phyloP scores from a whole-genome alignment of 306 rosid genomes.

The Prunus mira region DNA sequence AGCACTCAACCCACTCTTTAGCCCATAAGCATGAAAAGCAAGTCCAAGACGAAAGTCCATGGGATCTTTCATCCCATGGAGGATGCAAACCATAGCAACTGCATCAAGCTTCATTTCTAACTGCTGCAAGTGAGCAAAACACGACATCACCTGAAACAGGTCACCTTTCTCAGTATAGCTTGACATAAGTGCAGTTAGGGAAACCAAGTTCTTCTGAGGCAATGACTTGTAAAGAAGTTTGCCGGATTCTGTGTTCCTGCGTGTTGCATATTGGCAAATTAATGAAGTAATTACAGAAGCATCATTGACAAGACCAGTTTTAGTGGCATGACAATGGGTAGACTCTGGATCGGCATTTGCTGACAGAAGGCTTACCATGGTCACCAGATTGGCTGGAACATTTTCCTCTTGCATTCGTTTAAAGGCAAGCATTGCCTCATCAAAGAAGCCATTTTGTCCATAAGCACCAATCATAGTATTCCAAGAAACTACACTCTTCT shows the following conservation, averaged over 20 bases:
- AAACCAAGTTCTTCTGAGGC: slow-evolving; percentile 52
- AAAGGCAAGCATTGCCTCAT: slow-evolving; percentile 48
- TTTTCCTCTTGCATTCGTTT: slow-evolving; percentile 51
- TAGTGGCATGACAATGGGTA: slow-evolving; percentile 50
- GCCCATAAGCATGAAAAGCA: slow-evolving; percentile 61
- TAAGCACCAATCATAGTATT: slow-evolving; percentile 79
- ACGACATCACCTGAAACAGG: slow-evolving; percentile 38
- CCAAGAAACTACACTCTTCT: slow-evolving; percentile 68
- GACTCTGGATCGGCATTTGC: slow-evolving; percentile 49
- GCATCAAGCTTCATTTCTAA: slow-evolving; percentile 59
- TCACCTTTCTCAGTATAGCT: slow-evolving; percentile 57
- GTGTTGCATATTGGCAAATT: slow-evolving; percentile 58
- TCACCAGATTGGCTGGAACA: slow-evolving; percentile 53
- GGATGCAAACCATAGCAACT: slow-evolving; percentile 62
- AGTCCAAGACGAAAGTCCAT: slow-evolving; percentile 49
- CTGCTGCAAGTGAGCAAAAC: slow-evolving; percentile 43
- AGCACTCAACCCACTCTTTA: slow-evolving; percentile 46
- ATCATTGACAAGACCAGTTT: slow-evolving; percentile 46
- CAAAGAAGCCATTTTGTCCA: slow-evolving; percentile 52
- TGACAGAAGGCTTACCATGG: slow-evolving; percentile 61
- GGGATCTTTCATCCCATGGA: slow-evolving; percentile 59
- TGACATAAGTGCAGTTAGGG: slow-evolving; percentile 63
- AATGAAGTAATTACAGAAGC: slow-evolving; percentile 63
- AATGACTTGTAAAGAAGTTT: slow-evolving; percentile 40
- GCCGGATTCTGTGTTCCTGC: slow-evolving; percentile 42